Conservation (phyloP, 495 filamentous ascomycete species). For the Sordaria brevicollis region DNA sequence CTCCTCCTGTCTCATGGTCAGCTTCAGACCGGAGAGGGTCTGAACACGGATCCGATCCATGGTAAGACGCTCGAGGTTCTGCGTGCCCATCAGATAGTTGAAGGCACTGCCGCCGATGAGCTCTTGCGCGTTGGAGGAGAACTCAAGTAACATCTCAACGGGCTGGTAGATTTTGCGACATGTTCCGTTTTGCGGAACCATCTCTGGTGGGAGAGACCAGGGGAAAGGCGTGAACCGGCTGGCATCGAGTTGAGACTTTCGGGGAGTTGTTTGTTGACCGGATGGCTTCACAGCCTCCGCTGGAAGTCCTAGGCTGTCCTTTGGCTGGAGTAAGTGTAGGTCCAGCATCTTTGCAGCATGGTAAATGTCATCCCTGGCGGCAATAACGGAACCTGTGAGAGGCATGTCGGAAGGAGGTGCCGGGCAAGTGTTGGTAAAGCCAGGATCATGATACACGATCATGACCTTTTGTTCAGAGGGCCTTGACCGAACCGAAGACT, state of each 20-base stretch:
- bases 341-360: constrained; percentile 82
- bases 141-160: constrained; percentile 68
- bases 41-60: constrained; percentile 69
- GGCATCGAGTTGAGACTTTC: constrained; percentile 31
- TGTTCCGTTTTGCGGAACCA: constrained; percentile 63
- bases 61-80: constrained; percentile 35
- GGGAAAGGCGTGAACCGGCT: constrained; percentile 75
- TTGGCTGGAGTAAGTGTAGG: constrained; percentile 54
- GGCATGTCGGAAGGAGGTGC: constrained; percentile 44
- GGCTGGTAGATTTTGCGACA: constrained; percentile 43
- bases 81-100: constrained; percentile 44
- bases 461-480: constrained; percentile 9
- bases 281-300: constrained; percentile 31
- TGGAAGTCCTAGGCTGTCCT: background rate
- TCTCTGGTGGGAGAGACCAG: constrained; percentile 71
- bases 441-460: constrained; percentile 22
- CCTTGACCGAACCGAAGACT: constrained; percentile 3
- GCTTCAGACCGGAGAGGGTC: constrained; percentile 63
- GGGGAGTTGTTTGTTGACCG: constrained; percentile 13
- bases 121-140: constrained; percentile 57
- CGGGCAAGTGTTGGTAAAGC: constrained; percentile 49
- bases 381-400: constrained; percentile 66
- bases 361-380: constrained; percentile 77
- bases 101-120: constrained; percentile 40
- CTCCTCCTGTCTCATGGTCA: constrained; percentile 69